Base-by-base conservation (phyloP, 1,284 basidiomycete species). In the Fomitopsis schrenkii region DNA sequence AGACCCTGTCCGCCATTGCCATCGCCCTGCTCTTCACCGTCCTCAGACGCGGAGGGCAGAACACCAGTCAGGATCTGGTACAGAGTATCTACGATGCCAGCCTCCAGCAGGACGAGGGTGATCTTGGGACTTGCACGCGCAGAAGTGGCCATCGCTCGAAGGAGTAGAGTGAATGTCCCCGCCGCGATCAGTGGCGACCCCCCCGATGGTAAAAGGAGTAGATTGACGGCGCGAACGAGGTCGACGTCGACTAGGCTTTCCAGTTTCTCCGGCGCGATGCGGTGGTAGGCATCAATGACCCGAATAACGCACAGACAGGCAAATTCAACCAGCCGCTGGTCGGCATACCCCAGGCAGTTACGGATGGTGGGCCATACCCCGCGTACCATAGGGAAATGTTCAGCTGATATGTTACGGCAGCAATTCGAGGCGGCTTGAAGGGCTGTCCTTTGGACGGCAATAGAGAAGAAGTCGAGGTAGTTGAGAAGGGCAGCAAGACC, bases 351-450 rank as follows among this genome's bases (percentile, higher is more conserved):
- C 42, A 98, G 81, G 62, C 95, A 95, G 67, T 94, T 94, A 61
- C 93, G 88, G 63, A 98, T 90, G 72, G 93, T 96, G 0, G 95
- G 89, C 86, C 96, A 95, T 46, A 94, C 93, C 57, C 90, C 90
- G 55, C 84, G 86, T 69, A 97, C 89, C 87, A 94, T 94, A 44
- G 84, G 73, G 75, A 95, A 95, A 71, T 93, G 87, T 62, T 97
- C 95, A 48, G 88, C 74, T 6, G 93, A 90, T 57, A 97, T 84
- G 71, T 94, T 94, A 57, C 94, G 87, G 74, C 95, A 97, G 70
- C 96, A 98, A 70, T 97, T 97, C 36, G 95, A 91, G 5, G 95
- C 95, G 19, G 95, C 95, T 67, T 96, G 95, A n/a, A 98, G 81
- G 19, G 96, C 96, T 0, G 94, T 97, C 59, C 96, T 86, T 74